Base-by-base conservation (phyloP, 2,329 filamentous ascomycete species). In the Thelonectria rubi region DNA sequence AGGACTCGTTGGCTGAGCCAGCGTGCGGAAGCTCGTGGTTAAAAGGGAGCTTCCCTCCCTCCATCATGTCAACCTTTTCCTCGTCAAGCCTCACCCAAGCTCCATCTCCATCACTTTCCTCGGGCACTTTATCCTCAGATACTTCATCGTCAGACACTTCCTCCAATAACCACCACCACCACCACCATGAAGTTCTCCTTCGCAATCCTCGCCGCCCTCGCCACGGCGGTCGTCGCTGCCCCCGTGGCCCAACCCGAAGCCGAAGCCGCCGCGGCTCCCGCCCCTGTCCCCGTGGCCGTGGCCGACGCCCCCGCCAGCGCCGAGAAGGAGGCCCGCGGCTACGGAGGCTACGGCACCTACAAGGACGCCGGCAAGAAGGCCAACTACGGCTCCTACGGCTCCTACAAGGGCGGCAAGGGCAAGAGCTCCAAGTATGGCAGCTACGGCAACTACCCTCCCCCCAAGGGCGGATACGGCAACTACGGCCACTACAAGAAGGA, bases 181-280 rank as follows among this genome's bases (percentile, higher is more conserved):
- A 14, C 21, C 57, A 74, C 57, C 6, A 77, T 77, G 75, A 77
- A 75, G 70, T 55, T 76, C 37, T 62, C 70, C 34, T 37, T 65
- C 51, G 45, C 71, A 46, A 57, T 70, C 45, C 50, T 75, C 30
- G 55, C 74, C 52, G 64, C 71, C 46, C 62, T 68, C 50, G 55
- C 68, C 34, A 63, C 68, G 15, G 73, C 69, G 26, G 60, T 62
- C 39, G 39, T 75, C 10, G 69, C 71, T 4, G 68, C 70, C 17
- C 72, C 74, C 14, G 71, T 66, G 14, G 59, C 72, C 1, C 68
- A 65, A 20, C 61, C 71, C 11, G 17, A 45, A 21, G 17, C 42
- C 42, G 63, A 67, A 8, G 58, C 64, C 8, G 57, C 46, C 2
- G 56, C 64, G 1, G 65, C 43, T n/a, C 52, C 62, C 3, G 48